Evolutionary conservation across 2,329 filamentous ascomycete genomes (phyloP).

Genomic region (Fusarium dlaminii): DNA sequence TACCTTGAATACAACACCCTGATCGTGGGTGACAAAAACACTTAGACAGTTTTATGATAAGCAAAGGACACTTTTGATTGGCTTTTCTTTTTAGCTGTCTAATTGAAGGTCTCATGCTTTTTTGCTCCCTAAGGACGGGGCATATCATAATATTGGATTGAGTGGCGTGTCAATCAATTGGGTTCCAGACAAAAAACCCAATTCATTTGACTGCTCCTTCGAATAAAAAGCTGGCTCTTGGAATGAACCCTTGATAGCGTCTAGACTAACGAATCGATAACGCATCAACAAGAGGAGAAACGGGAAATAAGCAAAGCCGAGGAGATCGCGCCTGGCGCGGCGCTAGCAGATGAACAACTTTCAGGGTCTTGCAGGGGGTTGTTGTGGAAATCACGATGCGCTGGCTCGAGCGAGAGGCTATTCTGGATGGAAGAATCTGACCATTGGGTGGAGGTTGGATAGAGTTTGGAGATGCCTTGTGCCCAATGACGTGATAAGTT

Average conservation of each 20-base stretch:
- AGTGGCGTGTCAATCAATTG: background rate
- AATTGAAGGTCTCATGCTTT: background rate
- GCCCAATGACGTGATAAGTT: constrained; percentile 27
- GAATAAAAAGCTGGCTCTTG: background rate
- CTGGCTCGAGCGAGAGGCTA: background rate
- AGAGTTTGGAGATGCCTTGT: constrained; percentile 14
- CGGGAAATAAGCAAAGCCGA: constrained; percentile 26
- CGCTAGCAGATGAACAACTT: constrained; percentile 21
- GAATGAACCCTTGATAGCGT: constrained; percentile 20
- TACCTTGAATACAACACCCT: background rate
- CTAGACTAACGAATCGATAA: constrained; percentile 12
- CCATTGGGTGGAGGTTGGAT: background rate
- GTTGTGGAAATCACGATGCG: constrained; percentile 8
- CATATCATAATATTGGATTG: background rate
- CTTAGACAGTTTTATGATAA: background rate
- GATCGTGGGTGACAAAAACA: background rate
- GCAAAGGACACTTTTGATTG: background rate
- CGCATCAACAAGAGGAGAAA: constrained; percentile 7
- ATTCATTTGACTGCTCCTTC: constrained; percentile 2
- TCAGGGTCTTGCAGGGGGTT: constrained; percentile 36
- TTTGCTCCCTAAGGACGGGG: background rate
- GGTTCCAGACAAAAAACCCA: background rate
- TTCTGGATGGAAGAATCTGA: background rate
- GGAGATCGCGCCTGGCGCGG: constrained; percentile 23
- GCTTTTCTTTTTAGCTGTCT: background rate